Base-by-base conservation (phyloP, 305 asterid species). In the Rubia balearica region DNA sequence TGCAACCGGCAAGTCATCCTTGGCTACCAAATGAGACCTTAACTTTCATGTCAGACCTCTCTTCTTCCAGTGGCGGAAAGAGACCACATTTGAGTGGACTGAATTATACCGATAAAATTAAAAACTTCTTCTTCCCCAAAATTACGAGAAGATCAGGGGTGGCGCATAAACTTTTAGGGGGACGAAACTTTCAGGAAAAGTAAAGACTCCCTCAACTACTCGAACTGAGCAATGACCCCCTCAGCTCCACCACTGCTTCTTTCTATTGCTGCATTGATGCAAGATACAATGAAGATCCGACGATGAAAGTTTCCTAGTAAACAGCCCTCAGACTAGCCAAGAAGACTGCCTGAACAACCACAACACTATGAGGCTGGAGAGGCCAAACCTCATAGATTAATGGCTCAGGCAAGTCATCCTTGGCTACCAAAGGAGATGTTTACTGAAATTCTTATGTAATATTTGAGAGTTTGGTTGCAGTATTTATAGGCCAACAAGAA, bases 1-100 rank as follows among this genome's bases (percentile, higher is more conserved):
- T 8, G 36, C 12, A 78, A 60, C 77, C 76, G 91, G 91, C 95
- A 88, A 88, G 91, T 84, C 91, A 88, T 88, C 88, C 94, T 88
- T 84, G 95, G 91, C 91, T 88, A 86, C 84, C 88, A 76, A 82
- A 85, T 80, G 49, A 69, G 65, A 49, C 77, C 74, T 85, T 21
- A 68, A 53, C 76, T 79, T 63, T 75, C 93, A 82, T 82, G 82
- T 56, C 53, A 82, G 85, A 63, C 85, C 79, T 40, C 79, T 78
- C 86, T 72, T 30, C n/a, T n/a, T n/a, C n/a, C n/a, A n/a, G n/a
- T n/a, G n/a, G n/a, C n/a, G n/a, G n/a, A n/a, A n/a, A n/a, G n/a
- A n/a, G n/a, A n/a, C n/a, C n/a, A n/a, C n/a, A n/a, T n/a, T n/a
- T n/a, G n/a, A n/a, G n/a, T n/a, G n/a, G n/a, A n/a, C n/a, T n/a